Evolutionary conservation across 176 grass and related monocot species (phyloP).

Genomic region (Aegilops sharonensis): DNA sequence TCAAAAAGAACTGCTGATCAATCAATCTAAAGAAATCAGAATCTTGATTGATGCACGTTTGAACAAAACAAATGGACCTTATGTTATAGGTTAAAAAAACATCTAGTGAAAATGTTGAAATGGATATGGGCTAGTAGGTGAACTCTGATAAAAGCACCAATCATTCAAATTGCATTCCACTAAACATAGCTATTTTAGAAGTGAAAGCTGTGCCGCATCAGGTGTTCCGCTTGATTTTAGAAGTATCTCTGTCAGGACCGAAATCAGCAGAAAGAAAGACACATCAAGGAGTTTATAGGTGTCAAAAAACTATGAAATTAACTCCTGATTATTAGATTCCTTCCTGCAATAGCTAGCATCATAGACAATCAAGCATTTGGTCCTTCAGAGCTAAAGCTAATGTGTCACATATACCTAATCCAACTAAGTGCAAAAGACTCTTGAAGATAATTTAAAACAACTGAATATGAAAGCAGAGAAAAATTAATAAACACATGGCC

Average conservation of each 20-base stretch:
- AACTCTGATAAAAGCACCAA: not conserved
- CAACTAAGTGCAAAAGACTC: conserved; percentile 12
- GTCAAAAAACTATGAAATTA: not conserved
- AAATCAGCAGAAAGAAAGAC: not conserved
- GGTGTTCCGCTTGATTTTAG: too few species aligned
- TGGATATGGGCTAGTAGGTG: conserved; percentile 3
- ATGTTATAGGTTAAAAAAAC: not conserved
- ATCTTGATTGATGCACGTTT: conserved; percentile 3
- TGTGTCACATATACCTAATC: not conserved
- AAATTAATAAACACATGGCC: not conserved
- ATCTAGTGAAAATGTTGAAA: conserved; percentile 1
- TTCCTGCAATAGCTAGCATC: not conserved
- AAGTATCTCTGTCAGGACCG: not conserved
- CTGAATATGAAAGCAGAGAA: not conserved
- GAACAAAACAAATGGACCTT: conserved; percentile 1
- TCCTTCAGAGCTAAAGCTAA: conserved; percentile 14
- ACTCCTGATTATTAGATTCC: not conserved
- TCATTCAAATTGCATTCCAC: not conserved
- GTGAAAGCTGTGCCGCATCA: not conserved
- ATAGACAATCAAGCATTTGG: conserved; percentile 20
- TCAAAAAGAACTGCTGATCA: not conserved
- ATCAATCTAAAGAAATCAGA: not conserved
- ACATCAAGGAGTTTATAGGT: not conserved
- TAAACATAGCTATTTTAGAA: conserved; percentile 10
- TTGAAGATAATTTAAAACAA: conserved; percentile 2